Evolutionary conservation across 75 land plant species (phyloP).

Genomic region (Sequoia sempervirens): DNA sequence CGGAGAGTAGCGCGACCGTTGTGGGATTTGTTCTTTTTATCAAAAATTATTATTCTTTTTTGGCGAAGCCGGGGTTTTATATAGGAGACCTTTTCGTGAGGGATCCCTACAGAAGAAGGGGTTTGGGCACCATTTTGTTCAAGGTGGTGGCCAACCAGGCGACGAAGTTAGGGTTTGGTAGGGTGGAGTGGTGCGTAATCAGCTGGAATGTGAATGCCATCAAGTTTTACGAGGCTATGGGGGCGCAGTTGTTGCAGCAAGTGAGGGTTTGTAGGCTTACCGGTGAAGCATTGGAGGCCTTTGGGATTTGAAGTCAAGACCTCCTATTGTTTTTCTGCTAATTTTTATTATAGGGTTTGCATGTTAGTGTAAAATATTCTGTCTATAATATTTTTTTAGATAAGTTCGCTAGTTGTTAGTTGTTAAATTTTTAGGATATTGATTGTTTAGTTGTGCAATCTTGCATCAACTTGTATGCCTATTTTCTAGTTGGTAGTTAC

Average conservation of each 20-base stretch:
- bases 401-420: too few species aligned
- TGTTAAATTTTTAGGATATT: too few species aligned
- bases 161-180: conserved; percentile 63
- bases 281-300: conserved; percentile 56
- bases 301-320: not conserved
- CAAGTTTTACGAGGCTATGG: conserved; percentile 79
- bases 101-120: conserved; percentile 72
- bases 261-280: conserved; percentile 81
- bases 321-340: not conserved
- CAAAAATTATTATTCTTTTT: conserved; percentile 84
- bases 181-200: conserved; percentile 95
- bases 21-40: conserved; percentile 88
- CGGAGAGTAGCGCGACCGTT: conserved; percentile 19
- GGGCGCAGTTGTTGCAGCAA: conserved; percentile 58
- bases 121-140: conserved; percentile 71
- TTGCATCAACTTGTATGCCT: too few species aligned
- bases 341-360: too few species aligned
- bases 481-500: too few species aligned
- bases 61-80: conserved; percentile 86
- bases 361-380: too few species aligned
- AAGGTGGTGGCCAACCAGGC: conserved; percentile 73
- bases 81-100: conserved; percentile 90
- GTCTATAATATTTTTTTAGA: too few species aligned
- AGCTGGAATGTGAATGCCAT: conserved; percentile 97
- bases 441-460: too few species aligned